Percentiles rank a stretch among this genome's conserved stretches.
Evolutionary conservation across 2,329 filamentous ascomycete genomes (phyloP).

Genomic region (Colletotrichum zoysiae): DNA sequence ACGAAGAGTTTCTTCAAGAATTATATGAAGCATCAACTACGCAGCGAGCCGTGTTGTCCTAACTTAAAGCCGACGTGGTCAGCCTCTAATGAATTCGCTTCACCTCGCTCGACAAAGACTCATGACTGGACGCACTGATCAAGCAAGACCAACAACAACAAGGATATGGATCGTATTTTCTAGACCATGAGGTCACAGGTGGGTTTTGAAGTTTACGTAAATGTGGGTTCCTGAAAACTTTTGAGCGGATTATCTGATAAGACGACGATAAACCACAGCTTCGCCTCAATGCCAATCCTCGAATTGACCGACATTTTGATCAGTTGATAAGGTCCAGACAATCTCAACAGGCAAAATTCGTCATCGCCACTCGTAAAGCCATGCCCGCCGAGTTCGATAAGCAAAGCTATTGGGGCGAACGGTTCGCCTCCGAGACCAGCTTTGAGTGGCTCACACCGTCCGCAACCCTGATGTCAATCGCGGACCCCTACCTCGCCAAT

Average conservation of each 20-base stretch:
- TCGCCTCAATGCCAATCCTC: constrained; percentile 4
- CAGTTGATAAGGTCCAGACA: neutral
- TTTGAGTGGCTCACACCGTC: constrained; percentile 64
- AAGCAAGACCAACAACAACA: constrained; percentile 5
- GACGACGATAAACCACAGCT: neutral
- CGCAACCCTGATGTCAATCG: constrained; percentile 54
- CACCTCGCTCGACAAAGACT: neutral
- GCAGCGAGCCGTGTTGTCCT: no score
- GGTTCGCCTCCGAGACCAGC: constrained; percentile 58
- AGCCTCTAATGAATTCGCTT: neutral
- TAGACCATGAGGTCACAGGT: constrained; percentile 31
- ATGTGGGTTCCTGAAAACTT: constrained; percentile 37
- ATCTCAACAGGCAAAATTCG: neutral
- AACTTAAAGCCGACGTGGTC: no score
- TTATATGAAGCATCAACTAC: neutral
- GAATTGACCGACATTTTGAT: neutral
- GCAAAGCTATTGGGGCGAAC: constrained; percentile 62
- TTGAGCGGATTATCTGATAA: constrained; percentile 26
- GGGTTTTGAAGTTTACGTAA: constrained; percentile 15
- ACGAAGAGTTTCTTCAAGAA: no score
- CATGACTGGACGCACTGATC: constrained; percentile 4
- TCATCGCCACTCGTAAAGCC: neutral
- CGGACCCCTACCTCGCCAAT: constrained; percentile 53
- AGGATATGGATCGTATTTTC: neutral
- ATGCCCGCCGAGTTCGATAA: constrained; percentile 58